Conservation (phyloP, 371 early-diverging fungal species). For the Mucor plumbeus region DNA sequence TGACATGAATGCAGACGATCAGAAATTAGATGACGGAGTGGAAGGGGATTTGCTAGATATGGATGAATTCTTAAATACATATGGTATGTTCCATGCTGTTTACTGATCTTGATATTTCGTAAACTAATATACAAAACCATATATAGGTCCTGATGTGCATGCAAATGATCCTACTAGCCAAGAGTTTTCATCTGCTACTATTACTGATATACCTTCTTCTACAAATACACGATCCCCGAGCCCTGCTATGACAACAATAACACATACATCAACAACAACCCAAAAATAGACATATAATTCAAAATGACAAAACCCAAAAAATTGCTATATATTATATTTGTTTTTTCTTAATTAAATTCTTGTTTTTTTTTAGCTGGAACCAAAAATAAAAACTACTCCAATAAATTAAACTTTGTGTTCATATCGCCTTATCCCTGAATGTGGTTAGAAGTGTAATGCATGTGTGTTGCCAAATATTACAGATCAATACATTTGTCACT, state of each 20-base stretch:
- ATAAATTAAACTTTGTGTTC: background rate
- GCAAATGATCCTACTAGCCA: background rate
- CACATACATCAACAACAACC: background rate
- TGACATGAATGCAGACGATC: background rate
- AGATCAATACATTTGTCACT: no score
- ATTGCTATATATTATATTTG: background rate
- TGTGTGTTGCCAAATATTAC: no score
- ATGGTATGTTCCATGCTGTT: conserved; percentile 29
- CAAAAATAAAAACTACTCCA: background rate
- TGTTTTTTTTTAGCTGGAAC: background rate
- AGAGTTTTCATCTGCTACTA: background rate
- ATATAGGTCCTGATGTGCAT: conserved; percentile 6
- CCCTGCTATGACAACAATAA: conserved; percentile 3
- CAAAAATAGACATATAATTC: background rate
- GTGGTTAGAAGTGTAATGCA: no score
- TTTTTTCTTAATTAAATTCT: background rate
- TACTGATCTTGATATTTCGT: no score
- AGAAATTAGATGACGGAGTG: background rate
- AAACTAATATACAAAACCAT: background rate
- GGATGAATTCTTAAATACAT: conserved; percentile 43
- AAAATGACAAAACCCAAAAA: background rate
- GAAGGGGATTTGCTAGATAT: conserved; percentile 34
- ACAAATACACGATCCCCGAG: conserved; percentile 12
- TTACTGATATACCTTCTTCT: conserved; percentile 5
- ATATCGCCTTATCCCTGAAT: no score